phyloP scores from a whole-genome alignment of 2,329 filamentous ascomycete genomes.

The Cordyceps cicadae region DNA sequence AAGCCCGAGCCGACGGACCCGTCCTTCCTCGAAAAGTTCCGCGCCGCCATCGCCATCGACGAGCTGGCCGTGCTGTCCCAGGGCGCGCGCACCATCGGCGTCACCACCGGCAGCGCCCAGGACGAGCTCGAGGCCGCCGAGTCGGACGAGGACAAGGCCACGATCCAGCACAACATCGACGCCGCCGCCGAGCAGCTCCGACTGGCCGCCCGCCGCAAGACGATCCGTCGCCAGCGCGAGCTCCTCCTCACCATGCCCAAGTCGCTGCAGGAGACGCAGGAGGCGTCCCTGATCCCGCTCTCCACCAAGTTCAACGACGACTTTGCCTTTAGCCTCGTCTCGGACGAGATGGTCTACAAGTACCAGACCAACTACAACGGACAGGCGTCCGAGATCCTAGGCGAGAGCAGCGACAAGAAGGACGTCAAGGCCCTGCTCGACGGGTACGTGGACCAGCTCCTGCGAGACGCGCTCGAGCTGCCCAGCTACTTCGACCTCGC shows the following conservation, averaged over 20 bases:
- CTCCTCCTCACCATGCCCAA: background rate
- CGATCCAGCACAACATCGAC: background rate
- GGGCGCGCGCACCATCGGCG: constrained; percentile 1
- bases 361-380: background rate
- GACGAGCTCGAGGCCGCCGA: background rate
- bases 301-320: background rate
- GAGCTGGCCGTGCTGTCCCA: background rate
- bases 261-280: background rate
- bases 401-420: background rate
- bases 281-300: background rate
- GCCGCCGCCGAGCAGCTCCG: background rate
- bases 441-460: background rate
- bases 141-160: background rate
- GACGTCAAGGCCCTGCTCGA: background rate
- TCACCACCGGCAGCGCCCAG: background rate
- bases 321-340: background rate
- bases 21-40: background rate
- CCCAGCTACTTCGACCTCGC: background rate
- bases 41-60: background rate
- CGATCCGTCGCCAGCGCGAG: background rate
- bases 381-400: no score
- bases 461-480: background rate
- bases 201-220: background rate
- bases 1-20: background rate
- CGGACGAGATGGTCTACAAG: background rate